Evolutionary conservation across 441 rosid genomes (phyloP), one percentile per base, ranked within the genome.

Genomic region (Kokia cookei): DNA sequence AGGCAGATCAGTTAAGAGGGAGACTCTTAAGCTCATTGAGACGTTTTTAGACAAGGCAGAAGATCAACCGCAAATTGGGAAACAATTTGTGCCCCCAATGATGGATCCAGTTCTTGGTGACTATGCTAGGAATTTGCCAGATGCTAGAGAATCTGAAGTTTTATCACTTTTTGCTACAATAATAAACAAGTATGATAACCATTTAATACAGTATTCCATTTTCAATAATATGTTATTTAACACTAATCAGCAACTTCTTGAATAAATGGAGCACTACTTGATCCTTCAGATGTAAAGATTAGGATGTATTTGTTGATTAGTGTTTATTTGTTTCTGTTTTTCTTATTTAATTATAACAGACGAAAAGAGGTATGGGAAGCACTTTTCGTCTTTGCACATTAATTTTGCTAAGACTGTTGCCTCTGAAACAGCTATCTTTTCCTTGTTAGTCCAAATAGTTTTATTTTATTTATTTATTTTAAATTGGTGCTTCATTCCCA

Each of bases 21-120:
- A 96, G 81, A 90, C 99, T 19, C 93, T 94, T 61, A 96, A 96
- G 87, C 94, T 96, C 74, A 94, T 96, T 24, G 98, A 96, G 82
- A 96, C 99, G 79, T 96, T 96, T 76, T 82, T 96, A 85, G 98
- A 96, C 87, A 96, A 96, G 85, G 99, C 99, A 60, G 99, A 96
- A 81, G 96, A 96, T 76, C 99, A 96, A 76, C 90, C 98, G 26
- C 95, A 94, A 71, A 90, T 91, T 71, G 99, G 99, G 69, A 96
- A 92, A 83, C 98, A 96, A 78, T 96, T 96, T 85, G 99, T 94
- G 75, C 97, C 95, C 37, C 99, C 99, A 24, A 94, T 96, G 99
- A 93, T 94, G 99, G 97, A 91, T 84, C 96, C 96, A 1, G 94
- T 96, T 74, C 99, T 96, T 26, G 95, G 94, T 66, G 99, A 96